These are phyloP conservation scores for Pseudonitzschia multiseries DNA, from an alignment of 108 stramenopile species.

Conservation along the genomic window DNA sequence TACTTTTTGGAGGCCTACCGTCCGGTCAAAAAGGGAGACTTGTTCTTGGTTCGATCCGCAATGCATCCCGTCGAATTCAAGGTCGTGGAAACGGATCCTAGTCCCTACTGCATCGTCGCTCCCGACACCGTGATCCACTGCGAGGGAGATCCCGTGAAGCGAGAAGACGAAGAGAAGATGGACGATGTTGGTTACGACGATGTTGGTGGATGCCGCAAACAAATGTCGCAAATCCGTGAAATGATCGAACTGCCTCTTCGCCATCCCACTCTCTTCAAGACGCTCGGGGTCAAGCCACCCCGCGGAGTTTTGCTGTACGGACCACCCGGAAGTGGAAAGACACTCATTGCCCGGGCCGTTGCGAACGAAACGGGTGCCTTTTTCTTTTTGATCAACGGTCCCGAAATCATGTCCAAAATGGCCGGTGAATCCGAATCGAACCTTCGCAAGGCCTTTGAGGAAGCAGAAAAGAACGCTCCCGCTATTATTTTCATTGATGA, in stretches of 20 bases:
- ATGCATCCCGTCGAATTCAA: slow-evolving; percentile 99
- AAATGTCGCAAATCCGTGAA: slow-evolving; percentile 99
- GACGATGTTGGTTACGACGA: slow-evolving; percentile 99
- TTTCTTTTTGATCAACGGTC: slow-evolving; percentile 99
- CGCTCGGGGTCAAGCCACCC: slow-evolving; percentile 99
- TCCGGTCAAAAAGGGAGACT: slow-evolving; percentile 98
- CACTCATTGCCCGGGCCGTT: slow-evolving; percentile 98
- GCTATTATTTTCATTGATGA: slow-evolving; percentile 99
- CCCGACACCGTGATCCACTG: slow-evolving; percentile 99
- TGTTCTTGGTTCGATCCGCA: slow-evolving; percentile 96
- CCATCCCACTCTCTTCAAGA: slow-evolving; percentile 99
- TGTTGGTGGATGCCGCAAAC: slow-evolving; percentile 98
- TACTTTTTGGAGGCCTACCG: slow-evolving; percentile 99
- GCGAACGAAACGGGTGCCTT: slow-evolving; percentile 99
- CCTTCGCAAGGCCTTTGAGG: slow-evolving; percentile 97
- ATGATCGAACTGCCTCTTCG: slow-evolving; percentile 99
- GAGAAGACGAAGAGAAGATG: slow-evolving; percentile 97
- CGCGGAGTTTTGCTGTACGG: slow-evolving; percentile 99
- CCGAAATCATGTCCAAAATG: slow-evolving; percentile 99
- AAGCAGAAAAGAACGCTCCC: slow-evolving; percentile 99
- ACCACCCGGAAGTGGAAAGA: slow-evolving; percentile 99
- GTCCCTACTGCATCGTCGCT: slow-evolving; percentile 96
- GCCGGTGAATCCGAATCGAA: slow-evolving; percentile 98
- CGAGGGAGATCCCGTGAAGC: slow-evolving; percentile 98
- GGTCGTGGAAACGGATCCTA: slow-evolving; percentile 98